Conservation (phyloP, 176 grass and related monocot genomes). For the Carex littledalei region DNA sequence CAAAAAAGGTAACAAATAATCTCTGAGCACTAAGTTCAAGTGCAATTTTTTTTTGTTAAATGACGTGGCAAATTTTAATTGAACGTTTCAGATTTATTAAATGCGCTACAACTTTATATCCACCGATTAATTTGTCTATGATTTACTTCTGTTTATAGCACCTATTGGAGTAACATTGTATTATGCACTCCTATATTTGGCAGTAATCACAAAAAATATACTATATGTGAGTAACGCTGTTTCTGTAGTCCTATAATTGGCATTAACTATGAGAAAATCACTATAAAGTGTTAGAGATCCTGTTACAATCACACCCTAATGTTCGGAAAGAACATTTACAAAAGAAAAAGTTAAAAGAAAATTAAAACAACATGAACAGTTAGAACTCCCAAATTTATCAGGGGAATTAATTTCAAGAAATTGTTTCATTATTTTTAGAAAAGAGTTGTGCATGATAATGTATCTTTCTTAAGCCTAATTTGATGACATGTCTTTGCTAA, state of each 20-base stretch:
- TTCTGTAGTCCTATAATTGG: not conserved
- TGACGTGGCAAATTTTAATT: not conserved
- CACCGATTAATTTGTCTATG: not conserved
- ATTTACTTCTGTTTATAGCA: not conserved
- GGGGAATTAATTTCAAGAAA: not conserved
- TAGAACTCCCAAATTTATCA: not conserved
- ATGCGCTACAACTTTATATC: not conserved
- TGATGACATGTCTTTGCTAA: not conserved
- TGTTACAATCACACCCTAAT: not conserved
- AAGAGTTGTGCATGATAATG: not conserved
- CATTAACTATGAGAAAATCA: not conserved
- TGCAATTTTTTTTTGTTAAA: not conserved
- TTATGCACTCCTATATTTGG: constrained; percentile 5
- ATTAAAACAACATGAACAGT: not conserved
- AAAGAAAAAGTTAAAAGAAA: not conserved
- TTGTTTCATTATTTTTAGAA: not conserved
- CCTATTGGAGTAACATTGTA: not conserved
- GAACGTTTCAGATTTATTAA: not conserved
- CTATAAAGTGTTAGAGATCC: not conserved
- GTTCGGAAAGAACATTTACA: not conserved
- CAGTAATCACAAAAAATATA: not conserved
- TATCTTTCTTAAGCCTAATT: not conserved
- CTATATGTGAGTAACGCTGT: not conserved
- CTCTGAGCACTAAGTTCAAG: not conserved
- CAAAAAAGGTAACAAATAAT: not conserved